phyloP scores from a whole-genome alignment of 176 grass and related monocot species.

The Melocanna baccifera region DNA sequence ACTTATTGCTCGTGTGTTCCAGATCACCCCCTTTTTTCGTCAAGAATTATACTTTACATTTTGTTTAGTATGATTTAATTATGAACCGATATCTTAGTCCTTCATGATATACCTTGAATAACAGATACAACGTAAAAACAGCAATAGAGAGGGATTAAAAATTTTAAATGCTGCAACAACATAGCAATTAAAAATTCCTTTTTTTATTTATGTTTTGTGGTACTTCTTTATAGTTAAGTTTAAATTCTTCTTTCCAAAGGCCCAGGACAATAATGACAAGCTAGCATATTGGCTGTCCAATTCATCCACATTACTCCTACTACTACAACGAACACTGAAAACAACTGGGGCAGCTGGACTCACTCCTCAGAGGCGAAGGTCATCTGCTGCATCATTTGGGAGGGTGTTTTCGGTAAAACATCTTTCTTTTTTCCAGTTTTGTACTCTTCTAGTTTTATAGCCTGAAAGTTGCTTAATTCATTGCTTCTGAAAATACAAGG shows the following conservation, averaged over 20 bases:
- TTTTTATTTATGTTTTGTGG: not conserved
- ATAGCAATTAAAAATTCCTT: constrained; percentile 3
- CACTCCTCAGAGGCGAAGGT: constrained; percentile 87
- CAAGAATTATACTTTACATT: not conserved
- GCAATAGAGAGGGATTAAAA: constrained; percentile 2
- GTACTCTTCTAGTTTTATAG: constrained; percentile 30
- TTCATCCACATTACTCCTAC: constrained; percentile 82
- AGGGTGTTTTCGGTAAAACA: constrained; percentile 80
- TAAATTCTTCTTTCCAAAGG: constrained; percentile 44
- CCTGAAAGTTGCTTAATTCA: constrained; percentile 15
- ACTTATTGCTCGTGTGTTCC: not conserved
- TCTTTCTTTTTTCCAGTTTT: constrained; percentile 4
- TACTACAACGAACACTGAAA: constrained; percentile 95
- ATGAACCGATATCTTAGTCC: constrained; percentile 3
- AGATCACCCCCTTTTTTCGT: not conserved
- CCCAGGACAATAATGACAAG: constrained; percentile 74
- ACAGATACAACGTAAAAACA: not conserved
- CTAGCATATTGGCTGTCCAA: constrained; percentile 98
- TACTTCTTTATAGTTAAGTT: constrained; percentile 24
- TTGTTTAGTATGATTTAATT: constrained; percentile 22
- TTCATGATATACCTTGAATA: constrained; percentile 10
- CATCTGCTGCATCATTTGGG: constrained; percentile 82
- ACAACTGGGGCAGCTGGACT: constrained; percentile 69
- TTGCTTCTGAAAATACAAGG: constrained; percentile 47
- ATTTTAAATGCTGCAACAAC: not conserved